These are phyloP conservation scores for Lactifluus subvellereus DNA, from an alignment of 768 basidiomycete species.

Conservation along the genomic window DNA sequence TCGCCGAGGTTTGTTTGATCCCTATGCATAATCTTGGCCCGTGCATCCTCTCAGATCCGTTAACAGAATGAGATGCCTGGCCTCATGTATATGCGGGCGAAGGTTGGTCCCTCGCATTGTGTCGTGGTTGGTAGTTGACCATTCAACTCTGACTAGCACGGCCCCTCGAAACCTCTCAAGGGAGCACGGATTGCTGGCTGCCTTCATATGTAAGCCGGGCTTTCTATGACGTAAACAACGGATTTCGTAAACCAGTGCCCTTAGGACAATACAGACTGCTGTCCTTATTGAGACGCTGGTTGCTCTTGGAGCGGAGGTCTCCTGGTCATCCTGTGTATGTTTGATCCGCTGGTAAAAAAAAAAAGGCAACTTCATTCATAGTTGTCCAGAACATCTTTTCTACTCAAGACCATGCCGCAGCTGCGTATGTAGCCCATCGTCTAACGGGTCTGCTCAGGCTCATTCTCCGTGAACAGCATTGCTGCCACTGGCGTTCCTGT, in stretches of 20 bases:
- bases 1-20: slow-evolving; percentile 75
- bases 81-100: slow-evolving; percentile 86
- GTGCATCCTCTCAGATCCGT: slow-evolving; percentile 14
- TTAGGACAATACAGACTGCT: slow-evolving; percentile 96
- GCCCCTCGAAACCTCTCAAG: slow-evolving; percentile 74
- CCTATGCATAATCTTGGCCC: slow-evolving; percentile 14
- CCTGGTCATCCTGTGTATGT: slow-evolving; percentile 96
- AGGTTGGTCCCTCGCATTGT: slow-evolving; percentile 45
- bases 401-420: slow-evolving; percentile 98
- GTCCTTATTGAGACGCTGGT: slow-evolving; percentile 98
- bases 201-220: slow-evolving; percentile 76
- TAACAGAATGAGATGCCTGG: slow-evolving; percentile 88
- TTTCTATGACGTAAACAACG: slow-evolving; percentile 1
- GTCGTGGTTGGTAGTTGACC: slow-evolving; percentile 12
- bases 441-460: slow-evolving; percentile 2
- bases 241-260: slow-evolving; percentile 5
- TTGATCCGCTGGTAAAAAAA: neutral
- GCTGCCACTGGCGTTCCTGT: slow-evolving; percentile 98
- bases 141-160: slow-evolving; percentile 50
- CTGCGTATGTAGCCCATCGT: slow-evolving; percentile 57
- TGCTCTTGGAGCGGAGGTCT: slow-evolving; percentile 91
- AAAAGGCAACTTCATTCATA: neutral
- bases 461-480: slow-evolving; percentile 47
- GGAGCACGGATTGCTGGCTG: slow-evolving; percentile 97
- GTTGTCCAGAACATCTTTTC: slow-evolving; percentile 91